Percentiles rank a stretch among this genome's conserved stretches.
phyloP scores from a whole-genome alignment of 2,329 filamentous ascomycete species.

The Graphilbum fragrans region DNA sequence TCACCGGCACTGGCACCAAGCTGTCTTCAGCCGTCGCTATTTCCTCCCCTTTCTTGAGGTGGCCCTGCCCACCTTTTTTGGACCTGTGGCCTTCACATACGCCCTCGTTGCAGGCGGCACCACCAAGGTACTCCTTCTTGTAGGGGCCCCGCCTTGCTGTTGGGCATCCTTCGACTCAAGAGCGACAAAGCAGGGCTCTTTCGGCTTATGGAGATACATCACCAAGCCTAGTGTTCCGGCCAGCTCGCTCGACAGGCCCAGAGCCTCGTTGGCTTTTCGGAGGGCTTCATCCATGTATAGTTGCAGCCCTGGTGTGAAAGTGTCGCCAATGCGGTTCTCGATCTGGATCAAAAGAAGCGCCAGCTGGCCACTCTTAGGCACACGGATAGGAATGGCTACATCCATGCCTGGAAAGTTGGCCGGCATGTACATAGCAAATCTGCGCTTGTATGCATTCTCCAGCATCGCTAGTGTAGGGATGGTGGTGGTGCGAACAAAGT shows the following conservation, averaged over 20 bases:
- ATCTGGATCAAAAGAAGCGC: not conserved
- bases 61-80: not conserved
- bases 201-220: not conserved
- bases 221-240: not conserved
- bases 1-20: not conserved
- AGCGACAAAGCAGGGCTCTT: not conserved
- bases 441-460: not conserved
- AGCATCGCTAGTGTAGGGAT: not conserved
- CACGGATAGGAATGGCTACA: conserved; percentile 1
- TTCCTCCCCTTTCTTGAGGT: not conserved
- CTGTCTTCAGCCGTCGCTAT: not conserved
- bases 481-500: not conserved
- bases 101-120: not conserved
- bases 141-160: not conserved
- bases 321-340: not conserved
- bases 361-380: not conserved
- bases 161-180: not conserved
- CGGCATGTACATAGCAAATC: not conserved
- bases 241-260: not conserved
- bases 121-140: not conserved
- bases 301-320: not conserved
- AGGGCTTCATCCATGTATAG: conserved; percentile 1
- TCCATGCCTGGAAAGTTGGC: not conserved
- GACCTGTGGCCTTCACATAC: not conserved
- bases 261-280: not conserved